Conservation (phyloP, 2,329 filamentous ascomycete genomes). For the Rutstroemia sp. region DNA sequence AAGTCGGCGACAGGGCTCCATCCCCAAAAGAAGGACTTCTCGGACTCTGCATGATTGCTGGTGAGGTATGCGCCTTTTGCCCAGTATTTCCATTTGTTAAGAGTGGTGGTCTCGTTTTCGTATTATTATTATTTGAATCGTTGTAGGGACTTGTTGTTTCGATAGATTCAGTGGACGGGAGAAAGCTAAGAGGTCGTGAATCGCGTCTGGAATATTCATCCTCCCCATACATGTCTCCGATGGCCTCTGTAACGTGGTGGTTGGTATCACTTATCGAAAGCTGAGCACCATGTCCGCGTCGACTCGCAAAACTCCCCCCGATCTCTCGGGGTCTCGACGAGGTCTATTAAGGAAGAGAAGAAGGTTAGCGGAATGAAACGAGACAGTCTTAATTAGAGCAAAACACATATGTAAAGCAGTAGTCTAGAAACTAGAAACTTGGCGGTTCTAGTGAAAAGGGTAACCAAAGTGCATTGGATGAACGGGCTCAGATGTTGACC, state of each 20-base stretch:
- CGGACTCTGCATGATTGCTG: slow-evolving; percentile 26
- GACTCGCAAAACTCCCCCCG: slow-evolving; percentile 29
- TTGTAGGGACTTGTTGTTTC: slow-evolving; percentile 22
- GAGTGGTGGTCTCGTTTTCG: slow-evolving; percentile 19
- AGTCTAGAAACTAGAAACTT: neutral
- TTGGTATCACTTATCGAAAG: slow-evolving; percentile 55
- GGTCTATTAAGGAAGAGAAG: slow-evolving; percentile 22
- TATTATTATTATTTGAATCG: slow-evolving; percentile 15
- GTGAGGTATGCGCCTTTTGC: slow-evolving; percentile 26
- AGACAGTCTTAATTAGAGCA: neutral
- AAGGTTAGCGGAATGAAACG: slow-evolving; percentile 19
- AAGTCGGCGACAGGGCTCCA: slow-evolving; percentile 33
- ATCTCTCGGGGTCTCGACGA: slow-evolving; percentile 30
- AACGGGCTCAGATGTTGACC: neutral
- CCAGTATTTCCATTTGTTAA: slow-evolving; percentile 22
- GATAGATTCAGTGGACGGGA: slow-evolving; percentile 37
- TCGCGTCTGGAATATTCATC: slow-evolving; percentile 44
- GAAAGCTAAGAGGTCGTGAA: slow-evolving; percentile 53
- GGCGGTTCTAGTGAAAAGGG: neutral
- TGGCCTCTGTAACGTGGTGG: slow-evolving; percentile 70
- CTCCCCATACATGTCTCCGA: slow-evolving; percentile 66
- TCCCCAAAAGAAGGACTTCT: slow-evolving; percentile 26
- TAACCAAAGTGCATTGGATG: neutral
- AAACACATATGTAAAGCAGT: neutral
- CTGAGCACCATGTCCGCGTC: slow-evolving; percentile 28